Evolutionary conservation across 305 asterid genomes (phyloP).

Genomic region (Rubia peregrina): DNA sequence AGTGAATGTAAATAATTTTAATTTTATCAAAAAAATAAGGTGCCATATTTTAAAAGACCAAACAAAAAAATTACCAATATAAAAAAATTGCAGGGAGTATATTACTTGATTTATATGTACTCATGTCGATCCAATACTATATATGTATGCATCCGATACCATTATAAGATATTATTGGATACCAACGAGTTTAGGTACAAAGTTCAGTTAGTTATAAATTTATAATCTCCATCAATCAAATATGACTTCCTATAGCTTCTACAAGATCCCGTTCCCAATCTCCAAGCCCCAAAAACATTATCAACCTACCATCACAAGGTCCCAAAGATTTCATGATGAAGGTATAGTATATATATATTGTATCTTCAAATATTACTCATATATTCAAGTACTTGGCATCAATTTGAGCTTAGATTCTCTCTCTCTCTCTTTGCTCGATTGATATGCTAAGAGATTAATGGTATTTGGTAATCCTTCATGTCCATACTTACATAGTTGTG

Average conservation of each 20-base stretch:
- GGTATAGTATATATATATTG: conserved; percentile 17
- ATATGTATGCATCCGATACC: neutral
- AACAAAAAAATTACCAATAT: too few relatives aligned
- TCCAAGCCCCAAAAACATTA: conserved; percentile 21
- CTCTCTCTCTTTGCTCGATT: too few relatives aligned
- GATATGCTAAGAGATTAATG: too few relatives aligned
- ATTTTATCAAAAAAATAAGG: too few relatives aligned
- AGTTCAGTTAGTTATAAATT: neutral
- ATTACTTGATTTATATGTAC: too few relatives aligned
- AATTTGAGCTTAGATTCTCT: too few relatives aligned
- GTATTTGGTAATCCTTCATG: too few relatives aligned
- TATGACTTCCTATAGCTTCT: conserved; percentile 9
- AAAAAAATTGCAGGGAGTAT: too few relatives aligned
- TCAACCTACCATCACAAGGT: conserved; percentile 22
- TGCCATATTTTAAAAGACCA: too few relatives aligned
- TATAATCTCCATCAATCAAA: neutral
- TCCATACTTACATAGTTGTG: too few relatives aligned
- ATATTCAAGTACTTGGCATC: too few relatives aligned
- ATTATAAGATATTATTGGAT: neutral
- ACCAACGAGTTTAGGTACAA: neutral
- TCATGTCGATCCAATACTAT: neutral
- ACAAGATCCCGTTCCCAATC: conserved; percentile 11
- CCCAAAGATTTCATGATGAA: conserved; percentile 33
- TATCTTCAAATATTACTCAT: neutral
- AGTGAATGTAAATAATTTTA: too few relatives aligned